Conservation (phyloP, 2,329 filamentous ascomycete species). For the Claviceps humidiphila region DNA sequence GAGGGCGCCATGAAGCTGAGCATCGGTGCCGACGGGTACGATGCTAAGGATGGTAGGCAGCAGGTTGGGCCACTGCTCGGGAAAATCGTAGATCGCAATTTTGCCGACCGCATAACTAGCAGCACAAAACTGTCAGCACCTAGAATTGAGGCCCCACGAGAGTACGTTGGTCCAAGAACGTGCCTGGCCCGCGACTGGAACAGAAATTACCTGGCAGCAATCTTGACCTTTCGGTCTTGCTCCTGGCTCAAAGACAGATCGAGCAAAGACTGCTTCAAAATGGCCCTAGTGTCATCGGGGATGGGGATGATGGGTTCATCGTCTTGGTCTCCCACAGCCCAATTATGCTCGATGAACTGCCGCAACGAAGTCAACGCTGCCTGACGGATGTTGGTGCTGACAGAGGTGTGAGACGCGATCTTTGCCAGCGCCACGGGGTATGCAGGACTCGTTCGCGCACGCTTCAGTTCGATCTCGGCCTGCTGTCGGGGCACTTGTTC, state of each 20-base stretch:
- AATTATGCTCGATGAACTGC: conserved; percentile 71
- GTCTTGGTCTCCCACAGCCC: conserved; percentile 65
- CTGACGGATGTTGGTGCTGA: conserved; percentile 67
- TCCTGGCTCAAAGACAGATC: conserved; percentile 62
- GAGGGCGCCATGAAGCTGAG: conserved; percentile 77
- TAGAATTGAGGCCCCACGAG: background rate
- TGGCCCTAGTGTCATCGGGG: conserved; percentile 57
- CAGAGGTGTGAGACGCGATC: conserved; percentile 63
- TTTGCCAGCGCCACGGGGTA: conserved; percentile 71
- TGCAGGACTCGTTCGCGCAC: conserved; percentile 52
- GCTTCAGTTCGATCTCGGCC: conserved; percentile 72
- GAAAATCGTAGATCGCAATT: conserved; percentile 86
- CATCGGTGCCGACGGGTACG: conserved; percentile 62
- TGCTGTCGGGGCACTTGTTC: conserved; percentile 66
- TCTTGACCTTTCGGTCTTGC: conserved; percentile 74
- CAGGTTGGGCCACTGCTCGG: conserved; percentile 85
- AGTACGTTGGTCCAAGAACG: background rate
- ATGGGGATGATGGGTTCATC: conserved; percentile 50
- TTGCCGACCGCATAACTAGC: conserved; percentile 67
- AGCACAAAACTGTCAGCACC: background rate
- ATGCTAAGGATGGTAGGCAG: conserved; percentile 67
- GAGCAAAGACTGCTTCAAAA: conserved; percentile 61
- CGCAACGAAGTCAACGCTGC: conserved; percentile 69
- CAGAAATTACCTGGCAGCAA: conserved; percentile 59
- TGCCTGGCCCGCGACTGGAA: background rate